Base-by-base conservation (phyloP, 1,139 yeast genomes). In the Yamadazyma pseudoaaseri region DNA sequence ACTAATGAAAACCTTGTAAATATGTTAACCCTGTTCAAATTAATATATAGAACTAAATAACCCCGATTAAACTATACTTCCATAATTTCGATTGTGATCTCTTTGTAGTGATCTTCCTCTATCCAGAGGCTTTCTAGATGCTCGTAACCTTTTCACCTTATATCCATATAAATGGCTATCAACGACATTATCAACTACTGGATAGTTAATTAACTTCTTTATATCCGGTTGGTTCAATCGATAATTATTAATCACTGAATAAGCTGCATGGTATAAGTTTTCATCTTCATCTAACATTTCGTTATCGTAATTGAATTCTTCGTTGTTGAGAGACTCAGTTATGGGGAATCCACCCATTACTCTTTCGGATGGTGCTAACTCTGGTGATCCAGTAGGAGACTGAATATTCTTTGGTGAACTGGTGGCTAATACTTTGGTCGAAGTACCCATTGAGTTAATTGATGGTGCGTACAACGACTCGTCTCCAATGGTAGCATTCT, bases 241-340 rank as follows among this genome's bases (percentile, higher is more conserved):
- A 42, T 68, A 69, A 46, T 65, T 70, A 38, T 65, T 67, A 17
- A 70, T 58, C 12, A 54, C 60, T 5, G 57, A 46, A 18, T 57
- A 51, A 2, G 74, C 73, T 16, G 47, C 45, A 14, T 53, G 58
- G 40, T 70, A 70, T 20, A 48, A 54, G 8, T 29, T 29, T 42
- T 70, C 76, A 42, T 70, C 76, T 10, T 61, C 70, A 33, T 68
- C 73, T n/a, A 70, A 51, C 27, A 41, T 36, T 40, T 70, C 75
- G 16, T 45, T 44, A 16, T 58, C 60, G 41, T 67, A 67, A 40
- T 56, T 56, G 13, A 37, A 48, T 42, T 31, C 60, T 34, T 56
- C 63, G n/a, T 44, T 40, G 27, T 47, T 52, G n/a, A 68, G 41
- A 2, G 48, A 41, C 9, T 61, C 65, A n/a, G 58, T 49, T 4